Percentiles rank a stretch among this genome's conserved stretches.
phyloP scores from a whole-genome alignment of 768 basidiomycete species.

The Termitomyces sp. region DNA sequence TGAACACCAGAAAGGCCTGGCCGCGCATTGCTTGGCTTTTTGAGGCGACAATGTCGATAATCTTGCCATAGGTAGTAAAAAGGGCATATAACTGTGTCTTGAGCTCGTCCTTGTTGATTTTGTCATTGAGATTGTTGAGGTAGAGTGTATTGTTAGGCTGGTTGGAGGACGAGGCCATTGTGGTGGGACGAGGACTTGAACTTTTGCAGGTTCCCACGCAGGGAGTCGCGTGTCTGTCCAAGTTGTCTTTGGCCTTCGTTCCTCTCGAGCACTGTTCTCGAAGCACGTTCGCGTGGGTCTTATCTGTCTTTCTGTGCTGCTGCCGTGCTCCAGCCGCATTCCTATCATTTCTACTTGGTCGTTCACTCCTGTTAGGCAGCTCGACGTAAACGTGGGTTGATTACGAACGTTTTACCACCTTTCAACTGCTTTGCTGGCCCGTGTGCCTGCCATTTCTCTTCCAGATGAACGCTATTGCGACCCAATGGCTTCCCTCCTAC shows the following conservation, averaged over 20 bases:
- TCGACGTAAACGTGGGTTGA: conserved; percentile 12
- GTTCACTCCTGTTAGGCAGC: neutral
- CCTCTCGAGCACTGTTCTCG: neutral
- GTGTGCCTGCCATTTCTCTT: neutral
- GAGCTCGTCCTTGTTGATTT: conserved; percentile 89
- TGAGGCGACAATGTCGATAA: conserved; percentile 90
- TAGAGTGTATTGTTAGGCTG: conserved; percentile 89
- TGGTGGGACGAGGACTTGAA: conserved; percentile 10
- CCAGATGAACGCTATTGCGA: conserved; percentile 14
- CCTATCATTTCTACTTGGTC: neutral
- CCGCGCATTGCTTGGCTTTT: conserved; percentile 85
- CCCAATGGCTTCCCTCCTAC: conserved; percentile 45
- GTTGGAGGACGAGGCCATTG: conserved; percentile 45
- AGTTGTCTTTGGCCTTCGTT: conserved; percentile 4
- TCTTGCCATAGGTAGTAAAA: conserved; percentile 90
- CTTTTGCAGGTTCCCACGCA: conserved; percentile 19
- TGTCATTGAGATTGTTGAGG: conserved; percentile 90
- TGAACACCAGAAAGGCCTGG: conserved; percentile 95
- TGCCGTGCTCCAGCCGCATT: neutral
- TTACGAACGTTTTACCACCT: conserved; percentile 5
- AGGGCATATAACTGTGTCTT: conserved; percentile 78
- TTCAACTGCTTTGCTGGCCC: conserved; percentile 20
- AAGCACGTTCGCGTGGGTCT: neutral
- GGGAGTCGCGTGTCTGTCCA: neutral
- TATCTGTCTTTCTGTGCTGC: neutral